Percentiles rank a stretch among this genome's conserved stretches.
Conservation (phyloP, 768 basidiomycete species). For the Leucocoprinus sp. region DNA sequence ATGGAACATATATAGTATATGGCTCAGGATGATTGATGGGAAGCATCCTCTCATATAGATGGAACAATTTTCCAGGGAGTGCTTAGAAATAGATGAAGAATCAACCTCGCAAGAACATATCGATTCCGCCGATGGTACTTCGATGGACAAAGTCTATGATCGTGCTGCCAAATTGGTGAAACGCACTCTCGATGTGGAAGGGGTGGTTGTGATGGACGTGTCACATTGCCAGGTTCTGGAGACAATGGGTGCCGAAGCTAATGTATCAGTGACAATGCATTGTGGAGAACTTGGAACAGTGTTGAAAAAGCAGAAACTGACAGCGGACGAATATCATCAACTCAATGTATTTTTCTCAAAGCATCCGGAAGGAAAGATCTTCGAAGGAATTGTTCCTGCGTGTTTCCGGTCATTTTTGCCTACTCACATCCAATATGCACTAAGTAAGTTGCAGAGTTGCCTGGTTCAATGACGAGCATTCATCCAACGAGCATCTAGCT, state of each 20-base stretch:
- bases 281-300: constrained; percentile 50
- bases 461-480: not conserved
- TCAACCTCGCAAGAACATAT: constrained; percentile 25
- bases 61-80: constrained; percentile 94
- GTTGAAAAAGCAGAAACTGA: constrained; percentile 47
- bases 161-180: constrained; percentile 86
- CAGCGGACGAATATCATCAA: constrained; percentile 63
- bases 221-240: constrained; percentile 86
- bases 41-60: constrained; percentile 39
- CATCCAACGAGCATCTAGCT: constrained; percentile 30
- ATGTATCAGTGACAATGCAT: constrained; percentile 63
- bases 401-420: constrained; percentile 81
- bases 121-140: constrained; percentile 29
- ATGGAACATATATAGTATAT: not conserved
- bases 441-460: constrained; percentile 46
- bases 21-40: not conserved
- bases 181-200: constrained; percentile 86
- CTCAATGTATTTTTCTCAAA: constrained; percentile 72
- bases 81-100: constrained; percentile 79
- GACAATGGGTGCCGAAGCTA: constrained; percentile 50
- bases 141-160: constrained; percentile 86
- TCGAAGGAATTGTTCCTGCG: constrained; percentile 79
- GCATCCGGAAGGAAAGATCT: constrained; percentile 80
- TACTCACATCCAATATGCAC: constrained; percentile 73
- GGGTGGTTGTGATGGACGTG: constrained; percentile 87